Base-by-base conservation (phyloP, 1,284 basidiomycete species). In the Microbotryum intermedium region DNA sequence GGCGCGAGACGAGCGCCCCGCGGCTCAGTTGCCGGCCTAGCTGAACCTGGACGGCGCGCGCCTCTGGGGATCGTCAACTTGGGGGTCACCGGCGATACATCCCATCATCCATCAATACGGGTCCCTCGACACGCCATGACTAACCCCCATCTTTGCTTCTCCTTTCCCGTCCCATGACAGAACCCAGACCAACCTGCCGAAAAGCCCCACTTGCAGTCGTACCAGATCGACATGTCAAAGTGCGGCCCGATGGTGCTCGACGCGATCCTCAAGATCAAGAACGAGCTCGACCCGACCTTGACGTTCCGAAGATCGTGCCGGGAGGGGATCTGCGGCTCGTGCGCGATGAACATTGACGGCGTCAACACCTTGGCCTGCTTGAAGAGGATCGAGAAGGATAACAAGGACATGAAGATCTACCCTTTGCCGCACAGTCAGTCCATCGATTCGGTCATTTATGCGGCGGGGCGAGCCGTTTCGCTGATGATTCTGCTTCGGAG, bases 261-360 rank as follows among this genome's bases (percentile, higher is more conserved):
- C 71, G 89, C 88, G 2, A 83, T 94, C 71, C 95, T 97, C 79
- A 97, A 98, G 79, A 97, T 98, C 76, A 98, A 98, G 84, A 97
- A 97, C 77, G 93, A 97, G 77, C 74, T 93, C 28, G 94, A 97
- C 79, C 88, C 94, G 8, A 95, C 94, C 2, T 81, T 98, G 50
- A 97, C 93, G 20, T 97, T 97, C 82, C 86, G 93, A 34, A 84
- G 93, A 59, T 95, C 90, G 34, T 98, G 94, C 82, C 80, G 94
- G 69, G 94, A 97, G 80, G 94, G 94, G 64, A 98, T 97, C 72
- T 97, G 95, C 73, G 95, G 94, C 50, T 93, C 89, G 20, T 98
- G 94, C 75, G 93, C 94, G 63, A 97, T 98, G 94, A 97, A 97
- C 82, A 90, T 97, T 74, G 87, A 97, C 76, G 94, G 94, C 50